Base-by-base conservation (phyloP, 306 rosid species). In the Trifolium dubium region DNA sequence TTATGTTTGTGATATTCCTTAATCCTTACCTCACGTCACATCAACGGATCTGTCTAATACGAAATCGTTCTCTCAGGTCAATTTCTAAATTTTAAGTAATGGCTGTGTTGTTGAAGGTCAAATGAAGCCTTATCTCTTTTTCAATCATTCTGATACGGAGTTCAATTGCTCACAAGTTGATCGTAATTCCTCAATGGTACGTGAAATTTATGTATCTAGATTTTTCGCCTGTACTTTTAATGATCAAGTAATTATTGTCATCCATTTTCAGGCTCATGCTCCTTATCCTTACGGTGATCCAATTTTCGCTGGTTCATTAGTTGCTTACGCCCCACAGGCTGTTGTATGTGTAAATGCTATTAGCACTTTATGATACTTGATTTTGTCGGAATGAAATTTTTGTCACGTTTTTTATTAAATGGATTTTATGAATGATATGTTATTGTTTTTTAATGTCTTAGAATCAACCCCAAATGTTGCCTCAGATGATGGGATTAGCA, bases 221-320 rank as follows among this genome's bases (percentile, higher is more conserved):
- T 66, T 72, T 83, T 62, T 17, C 35, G 71, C 53, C 56, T 73
- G 49, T 69, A 55, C 31, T 74, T 64, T 70, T 32, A 39, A 59
- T 53, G 18, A 62, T 43, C 59, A 30, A 82, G 80, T 55, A 72
- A 44, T 37, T 37, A 47, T 2, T 53, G 14, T 79, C 49, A 62
- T 77, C 70, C 46, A 29, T 63, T 75, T 83, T 60, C 80, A 92
- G 98, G 87, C 89, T 70, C 88, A 73, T 11, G 64, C 83, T 50
- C 72, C 88, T 2, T 86, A 87, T 79, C 85, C 90, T 17, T 90
- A 82, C 23, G 63, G 50, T 0, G 97, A 90, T 61, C 97, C 92
- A 60, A 75, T 71, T 81, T 87, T 34, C 5, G 73, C 88, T 5
- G 84, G 89, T 67, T 67, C 90, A 6, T 37, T 77, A 67, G 64